Evolutionary conservation across 495 filamentous ascomycete species (phyloP), one percentile per base, ranked within the genome.

Genomic region (Xanthoparmelia taractica): DNA sequence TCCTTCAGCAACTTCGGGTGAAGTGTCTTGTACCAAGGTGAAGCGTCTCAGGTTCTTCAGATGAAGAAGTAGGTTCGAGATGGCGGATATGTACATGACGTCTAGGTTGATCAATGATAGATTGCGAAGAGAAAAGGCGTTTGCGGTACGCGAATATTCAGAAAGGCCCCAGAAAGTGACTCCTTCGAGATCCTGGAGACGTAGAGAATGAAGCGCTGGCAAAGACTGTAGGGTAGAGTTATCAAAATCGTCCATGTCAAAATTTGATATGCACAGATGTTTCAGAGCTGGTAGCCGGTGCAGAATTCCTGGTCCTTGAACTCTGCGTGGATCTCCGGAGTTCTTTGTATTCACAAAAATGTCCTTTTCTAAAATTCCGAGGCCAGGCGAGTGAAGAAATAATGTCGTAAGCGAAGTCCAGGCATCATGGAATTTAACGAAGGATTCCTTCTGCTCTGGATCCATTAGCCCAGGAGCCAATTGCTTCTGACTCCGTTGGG

Each of bases 161-260:
- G 85, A 83, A 43, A 97, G 81, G n/a, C 90, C 91, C 54, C 77
- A 75, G 63, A 87, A 87, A 13, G 89, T 92, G 40, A 96, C 71
- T 15, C 92, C 92, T 7, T 85, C 81, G 15, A 96, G 83, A 65
- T 86, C 83, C 60, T 89, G 84, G 36, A 97, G 78, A 10, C 89
- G 83, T 17, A 97, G 80, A 10, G 84, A 90, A 55, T 86, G 79
- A 33, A 97, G 75, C 4, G 83, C 70, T 1, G 92, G 92, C 3
- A 97, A 77, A 18, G 82, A 81, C 54, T 88, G 75, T 57, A 95
- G 73, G 59, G 85, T 85, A 59, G 75, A 73, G 69, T 95, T 85
- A 61, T 85, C 85, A 74, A 95, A 96, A 34, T 87, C 83, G 33
- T 85, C 80, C 38, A 81, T 78, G 27, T 87, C 83, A 33, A 96